Evolutionary conservation across 257 asterid species (phyloP), one percentile per base, ranked within the genome.

Genomic region (Mentha longifolia): DNA sequence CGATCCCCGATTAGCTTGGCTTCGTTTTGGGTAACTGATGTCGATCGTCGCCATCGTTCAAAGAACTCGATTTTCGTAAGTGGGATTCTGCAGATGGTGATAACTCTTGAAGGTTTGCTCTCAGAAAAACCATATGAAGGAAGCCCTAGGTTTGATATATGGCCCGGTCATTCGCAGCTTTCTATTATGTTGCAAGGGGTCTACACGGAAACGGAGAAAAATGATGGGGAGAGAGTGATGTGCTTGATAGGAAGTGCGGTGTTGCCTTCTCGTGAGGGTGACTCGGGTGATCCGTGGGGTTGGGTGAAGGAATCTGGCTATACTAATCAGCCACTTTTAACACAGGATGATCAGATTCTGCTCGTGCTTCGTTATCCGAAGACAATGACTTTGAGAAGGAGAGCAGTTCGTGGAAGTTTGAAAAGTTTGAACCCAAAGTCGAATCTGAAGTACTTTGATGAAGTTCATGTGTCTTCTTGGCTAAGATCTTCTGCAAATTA

Each of bases 11-110:
- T 75, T 20, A 88, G 80, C 58, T 74, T 89, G 52, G 96, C 64
- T 62, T 92, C 98, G 12, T 92, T 88, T 65, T 89, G 98, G 98
- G 83, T 92, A 72, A 85, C 88, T 9, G 88, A 88, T 80, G 92
- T 92, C 47, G 80, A 81, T 76, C 83, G 76, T 17, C 77, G 51
- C 37, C 86, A 61, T 76, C 84, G n/a, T 58, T 76, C 86, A 41
- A 82, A 80, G 84, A 89, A 81, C 17, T 84, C 88, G 41, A 64
- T 89, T 6, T 77, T 74, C 19, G 79, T 89, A 4, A 86, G 86
- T 67, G 96, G 94, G 72, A 52, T 86, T 57, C 57, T 92, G 78
- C 88, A 82, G 52, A 61, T 92, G 79, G 92, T 92, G 15, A 50
- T 78, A 54, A 88, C 89, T 25, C 76, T 83, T 0, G 95, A 85